Evolutionary conservation across 2,329 filamentous ascomycete genomes (phyloP).

Genomic region (Tricladium varicosporioides): DNA sequence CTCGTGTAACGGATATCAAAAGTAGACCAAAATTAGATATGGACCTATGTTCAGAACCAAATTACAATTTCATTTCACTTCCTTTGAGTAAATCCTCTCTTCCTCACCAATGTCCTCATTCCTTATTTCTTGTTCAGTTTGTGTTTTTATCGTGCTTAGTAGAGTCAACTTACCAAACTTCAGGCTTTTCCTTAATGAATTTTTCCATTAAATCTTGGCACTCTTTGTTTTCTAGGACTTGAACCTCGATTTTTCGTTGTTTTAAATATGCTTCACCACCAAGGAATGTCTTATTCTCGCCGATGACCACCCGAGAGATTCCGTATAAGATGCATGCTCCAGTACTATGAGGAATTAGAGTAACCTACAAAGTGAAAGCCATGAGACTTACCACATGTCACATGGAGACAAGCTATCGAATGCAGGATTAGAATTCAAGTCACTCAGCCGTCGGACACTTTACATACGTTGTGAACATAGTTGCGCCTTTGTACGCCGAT

Average conservation of each 20-base stretch:
- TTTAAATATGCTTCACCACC: conserved; percentile 71
- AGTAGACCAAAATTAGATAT: background rate
- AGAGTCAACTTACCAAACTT: conserved; percentile 57
- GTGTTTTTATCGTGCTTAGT: background rate
- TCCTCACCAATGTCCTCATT: conserved; percentile 58
- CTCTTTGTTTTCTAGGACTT: conserved; percentile 65
- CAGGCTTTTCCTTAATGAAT: conserved; percentile 71
- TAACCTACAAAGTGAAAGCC: conserved; percentile 33
- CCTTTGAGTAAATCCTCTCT: conserved; percentile 41
- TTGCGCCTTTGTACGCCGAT: conserved; percentile 65
- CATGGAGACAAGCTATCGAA: conserved; percentile 61
- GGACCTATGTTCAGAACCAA: background rate
- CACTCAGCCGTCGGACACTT: background rate
- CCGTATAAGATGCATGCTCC: conserved; percentile 76
- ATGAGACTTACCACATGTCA: conserved; percentile 58
- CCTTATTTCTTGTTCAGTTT: conserved; percentile 36
- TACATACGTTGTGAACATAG: conserved; percentile 71
- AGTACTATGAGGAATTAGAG: conserved; percentile 42
- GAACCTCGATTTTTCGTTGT: conserved; percentile 66
- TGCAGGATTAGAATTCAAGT: background rate
- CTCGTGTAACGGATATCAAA: background rate
- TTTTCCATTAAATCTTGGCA: conserved; percentile 68
- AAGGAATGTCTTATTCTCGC: conserved; percentile 73
- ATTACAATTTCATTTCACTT: conserved; percentile 18
- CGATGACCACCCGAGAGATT: conserved; percentile 70